These are phyloP conservation scores for Linum trigynum DNA, from an alignment of 345 rosid genomes.

Conservation along the genomic window DNA sequence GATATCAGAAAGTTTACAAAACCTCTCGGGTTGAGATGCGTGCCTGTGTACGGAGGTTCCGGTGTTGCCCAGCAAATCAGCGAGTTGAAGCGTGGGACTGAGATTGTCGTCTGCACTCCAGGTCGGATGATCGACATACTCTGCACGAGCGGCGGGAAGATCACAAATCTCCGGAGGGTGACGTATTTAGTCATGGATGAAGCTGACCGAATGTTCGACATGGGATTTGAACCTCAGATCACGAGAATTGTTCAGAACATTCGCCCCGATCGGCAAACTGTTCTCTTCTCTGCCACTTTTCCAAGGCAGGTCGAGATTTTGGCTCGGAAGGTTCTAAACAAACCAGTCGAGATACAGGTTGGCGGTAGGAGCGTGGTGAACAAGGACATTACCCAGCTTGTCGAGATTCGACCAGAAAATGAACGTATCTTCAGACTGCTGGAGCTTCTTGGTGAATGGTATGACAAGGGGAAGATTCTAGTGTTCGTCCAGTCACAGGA, in stretches of 20 bases:
- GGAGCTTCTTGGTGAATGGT: constrained; percentile 95
- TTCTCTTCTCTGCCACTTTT: constrained; percentile 90
- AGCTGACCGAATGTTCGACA: constrained; percentile 98
- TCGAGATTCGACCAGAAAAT: constrained; percentile 87
- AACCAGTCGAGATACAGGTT: constrained; percentile 83
- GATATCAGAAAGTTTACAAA: constrained; percentile 79
- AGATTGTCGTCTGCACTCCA: constrained; percentile 95
- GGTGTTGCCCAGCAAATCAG: constrained; percentile 99
- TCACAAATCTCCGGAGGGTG: constrained; percentile 76
- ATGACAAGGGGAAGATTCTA: constrained; percentile 82
- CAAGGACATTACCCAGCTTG: constrained; percentile 80
- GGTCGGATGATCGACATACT: constrained; percentile 97
- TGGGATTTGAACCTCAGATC: constrained; percentile 96
- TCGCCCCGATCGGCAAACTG: constrained; percentile 90
- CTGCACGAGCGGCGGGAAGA: constrained; percentile 89
- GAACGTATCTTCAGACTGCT: constrained; percentile 77
- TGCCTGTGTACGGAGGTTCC: constrained; percentile 93
- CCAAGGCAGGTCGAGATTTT: constrained; percentile 93
- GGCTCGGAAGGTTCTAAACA: constrained; percentile 80
- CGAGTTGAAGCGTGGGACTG: constrained; percentile 87
- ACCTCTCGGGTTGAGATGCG: constrained; percentile 68
- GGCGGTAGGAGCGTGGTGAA: constrained; percentile 99
- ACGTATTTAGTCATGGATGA: constrained; percentile 92
- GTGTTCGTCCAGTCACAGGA: constrained; percentile 86
- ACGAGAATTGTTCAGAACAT: constrained; percentile 90